Evolutionary conservation across 768 basidiomycete species (phyloP).

Genomic region (Gloeophyllum trabeum): DNA sequence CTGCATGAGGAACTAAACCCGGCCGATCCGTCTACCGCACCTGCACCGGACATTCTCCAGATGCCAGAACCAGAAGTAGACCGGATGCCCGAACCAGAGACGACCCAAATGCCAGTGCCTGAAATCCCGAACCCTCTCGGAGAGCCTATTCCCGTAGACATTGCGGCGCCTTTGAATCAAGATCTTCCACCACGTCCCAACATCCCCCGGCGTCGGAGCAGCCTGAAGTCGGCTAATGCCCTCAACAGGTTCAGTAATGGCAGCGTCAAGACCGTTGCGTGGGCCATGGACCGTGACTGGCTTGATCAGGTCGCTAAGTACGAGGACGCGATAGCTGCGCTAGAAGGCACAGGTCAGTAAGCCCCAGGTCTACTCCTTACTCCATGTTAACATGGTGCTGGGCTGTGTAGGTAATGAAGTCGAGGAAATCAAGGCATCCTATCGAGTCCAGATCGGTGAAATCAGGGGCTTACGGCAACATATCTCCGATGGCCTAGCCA

Average conservation of each 20-base stretch:
- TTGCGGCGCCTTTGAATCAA: background rate
- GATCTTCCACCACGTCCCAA: conserved; percentile 15
- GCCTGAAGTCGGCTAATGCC: conserved; percentile 45
- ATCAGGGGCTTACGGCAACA: conserved; percentile 45
- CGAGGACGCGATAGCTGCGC: conserved; percentile 25
- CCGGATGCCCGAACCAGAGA: conserved; percentile 12
- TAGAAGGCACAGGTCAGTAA: conserved; percentile 26
- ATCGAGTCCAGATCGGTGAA: conserved; percentile 51
- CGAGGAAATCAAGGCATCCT: conserved; percentile 42
- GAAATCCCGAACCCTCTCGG: no score
- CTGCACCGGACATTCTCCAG: no score
- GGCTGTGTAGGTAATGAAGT: conserved; percentile 40
- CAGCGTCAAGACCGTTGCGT: conserved; percentile 59
- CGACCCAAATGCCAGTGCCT: no score
- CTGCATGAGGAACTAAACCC: no score
- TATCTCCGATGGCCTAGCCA: conserved; percentile 30
- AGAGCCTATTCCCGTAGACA: no score
- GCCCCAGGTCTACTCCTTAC: no score
- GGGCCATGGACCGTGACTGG: conserved; percentile 62
- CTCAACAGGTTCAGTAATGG: conserved; percentile 31
- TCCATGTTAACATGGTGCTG: no score
- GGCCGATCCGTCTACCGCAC: no score
- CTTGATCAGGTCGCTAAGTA: conserved; percentile 42
- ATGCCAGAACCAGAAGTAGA: background rate
- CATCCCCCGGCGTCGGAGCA: conserved; percentile 43